Conservation (phyloP, 2,329 filamentous ascomycete genomes). For the Fusarium graminum region DNA sequence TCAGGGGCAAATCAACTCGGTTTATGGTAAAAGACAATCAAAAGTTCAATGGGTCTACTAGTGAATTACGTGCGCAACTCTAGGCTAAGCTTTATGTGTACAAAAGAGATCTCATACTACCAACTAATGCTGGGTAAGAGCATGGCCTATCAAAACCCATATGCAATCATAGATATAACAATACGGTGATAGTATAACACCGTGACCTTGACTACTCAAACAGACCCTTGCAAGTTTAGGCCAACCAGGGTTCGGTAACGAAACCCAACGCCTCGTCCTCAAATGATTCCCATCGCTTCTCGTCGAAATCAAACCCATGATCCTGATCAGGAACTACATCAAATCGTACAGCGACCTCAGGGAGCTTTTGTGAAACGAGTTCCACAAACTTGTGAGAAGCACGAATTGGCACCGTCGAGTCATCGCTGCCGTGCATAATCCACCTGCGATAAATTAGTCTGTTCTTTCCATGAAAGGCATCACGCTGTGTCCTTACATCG, state of each 20-base stretch:
- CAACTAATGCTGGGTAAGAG: no score
- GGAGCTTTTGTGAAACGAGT: constrained; percentile 13
- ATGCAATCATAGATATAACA: no score
- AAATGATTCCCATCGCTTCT: constrained; percentile 34
- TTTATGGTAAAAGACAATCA: no score
- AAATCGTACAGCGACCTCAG: constrained; percentile 24
- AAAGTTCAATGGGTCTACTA: no score
- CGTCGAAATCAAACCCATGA: constrained; percentile 44
- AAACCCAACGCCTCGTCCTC: constrained; percentile 32
- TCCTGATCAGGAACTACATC: constrained; percentile 37
- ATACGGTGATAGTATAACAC: neutral
- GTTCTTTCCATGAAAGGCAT: accelerated
- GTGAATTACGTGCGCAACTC: no score
- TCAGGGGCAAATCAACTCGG: no score
- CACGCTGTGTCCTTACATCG: constrained; percentile 19
- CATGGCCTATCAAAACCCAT: no score
- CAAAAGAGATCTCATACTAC: no score
- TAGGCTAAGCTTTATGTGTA: no score
- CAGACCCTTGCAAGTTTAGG: neutral
- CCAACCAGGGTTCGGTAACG: constrained; percentile 35
- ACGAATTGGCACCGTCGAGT: constrained; percentile 21
- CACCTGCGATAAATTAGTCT: constrained; percentile 21
- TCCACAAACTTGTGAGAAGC: constrained; percentile 26
- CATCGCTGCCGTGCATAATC: constrained; percentile 44
- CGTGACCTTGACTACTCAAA: neutral